A percentile compares a stretch with the other conserved stretches of the same genome.
phyloP scores from a whole-genome alignment of 2,329 filamentous ascomycete genomes.

The Tolypocladium guangdongense region DNA sequence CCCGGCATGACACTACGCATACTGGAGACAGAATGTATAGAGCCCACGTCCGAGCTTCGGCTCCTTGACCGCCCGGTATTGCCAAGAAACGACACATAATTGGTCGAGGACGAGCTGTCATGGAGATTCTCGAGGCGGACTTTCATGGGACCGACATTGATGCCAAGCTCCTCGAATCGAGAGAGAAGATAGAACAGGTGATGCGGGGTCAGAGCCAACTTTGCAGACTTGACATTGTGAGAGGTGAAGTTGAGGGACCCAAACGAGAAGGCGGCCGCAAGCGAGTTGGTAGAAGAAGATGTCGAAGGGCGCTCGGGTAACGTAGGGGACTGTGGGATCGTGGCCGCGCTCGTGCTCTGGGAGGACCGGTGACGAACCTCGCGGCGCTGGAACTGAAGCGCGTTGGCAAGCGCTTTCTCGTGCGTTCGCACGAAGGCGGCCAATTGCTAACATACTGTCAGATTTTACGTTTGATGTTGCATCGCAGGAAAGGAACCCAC shows the following conservation, averaged over 20 bases:
- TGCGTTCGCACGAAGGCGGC: slow-evolving; percentile 93
- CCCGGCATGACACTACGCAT: slow-evolving; percentile 95
- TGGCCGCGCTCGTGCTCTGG: slow-evolving; percentile 50
- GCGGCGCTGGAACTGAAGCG: slow-evolving; percentile 68
- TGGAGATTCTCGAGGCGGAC: slow-evolving; percentile 91
- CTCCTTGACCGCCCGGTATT: slow-evolving; percentile 68
- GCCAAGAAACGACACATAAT: slow-evolving; percentile 92
- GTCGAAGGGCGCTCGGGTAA: slow-evolving; percentile 53
- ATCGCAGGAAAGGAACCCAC: slow-evolving; percentile 30
- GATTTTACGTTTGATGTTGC: background rate
- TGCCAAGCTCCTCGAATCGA: slow-evolving; percentile 84
- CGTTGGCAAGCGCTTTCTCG: slow-evolving; percentile 94
- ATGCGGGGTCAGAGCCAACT: slow-evolving; percentile 86
- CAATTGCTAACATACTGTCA: slow-evolving; percentile 59
- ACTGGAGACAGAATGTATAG: slow-evolving; percentile 91
- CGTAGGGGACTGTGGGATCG: slow-evolving; percentile 43
- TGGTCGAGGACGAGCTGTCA: slow-evolving; percentile 72
- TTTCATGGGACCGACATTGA: slow-evolving; percentile 91
- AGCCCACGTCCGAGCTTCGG: slow-evolving; percentile 72
- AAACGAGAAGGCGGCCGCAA: slow-evolving; percentile 79
- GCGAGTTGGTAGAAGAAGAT: slow-evolving; percentile 57
- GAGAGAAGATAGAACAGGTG: slow-evolving; percentile 95
- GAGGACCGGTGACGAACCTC: slow-evolving; percentile 62
- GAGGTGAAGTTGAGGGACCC: slow-evolving; percentile 78
- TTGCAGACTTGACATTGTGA: slow-evolving; percentile 75